phyloP scores from a whole-genome alignment of 352 stramenopile species.

The Globisporangium spiculum region DNA sequence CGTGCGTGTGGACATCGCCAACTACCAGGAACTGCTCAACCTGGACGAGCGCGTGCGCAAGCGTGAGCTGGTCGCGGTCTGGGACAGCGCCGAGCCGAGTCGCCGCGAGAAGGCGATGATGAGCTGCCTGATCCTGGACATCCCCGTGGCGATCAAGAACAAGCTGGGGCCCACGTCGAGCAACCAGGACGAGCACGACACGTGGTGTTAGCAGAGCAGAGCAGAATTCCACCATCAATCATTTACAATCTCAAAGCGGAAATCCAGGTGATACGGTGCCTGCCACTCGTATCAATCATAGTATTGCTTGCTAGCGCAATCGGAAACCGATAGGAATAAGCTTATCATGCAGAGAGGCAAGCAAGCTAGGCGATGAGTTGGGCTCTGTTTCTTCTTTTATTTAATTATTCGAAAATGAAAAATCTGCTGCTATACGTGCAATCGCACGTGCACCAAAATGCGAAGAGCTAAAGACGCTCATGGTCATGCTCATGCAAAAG shows the following conservation, averaged over 20 bases:
- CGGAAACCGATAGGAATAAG: neutral
- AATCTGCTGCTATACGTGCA: neutral
- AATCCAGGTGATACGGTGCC: neutral
- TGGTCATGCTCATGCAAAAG: neutral
- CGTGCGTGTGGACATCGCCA: constrained; percentile 37
- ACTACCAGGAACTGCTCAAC: constrained; percentile 38
- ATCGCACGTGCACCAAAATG: neutral
- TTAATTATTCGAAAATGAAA: constrained; percentile 14
- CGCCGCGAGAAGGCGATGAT: constrained; percentile 38
- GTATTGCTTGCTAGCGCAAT: neutral
- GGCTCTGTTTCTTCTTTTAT: constrained; percentile 7
- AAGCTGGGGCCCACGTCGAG: neutral
- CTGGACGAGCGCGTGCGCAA: constrained; percentile 35
- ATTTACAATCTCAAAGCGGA: neutral
- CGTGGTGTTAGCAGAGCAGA: constrained; percentile 12
- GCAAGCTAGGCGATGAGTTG: neutral
- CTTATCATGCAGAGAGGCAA: neutral
- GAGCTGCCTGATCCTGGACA: constrained; percentile 26
- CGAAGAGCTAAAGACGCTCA: neutral
- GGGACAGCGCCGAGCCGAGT: constrained; percentile 28
- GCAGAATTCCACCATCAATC: neutral
- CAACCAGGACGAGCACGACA: constrained; percentile 12
- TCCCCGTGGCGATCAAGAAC: neutral
- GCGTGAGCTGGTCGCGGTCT: constrained; percentile 42
- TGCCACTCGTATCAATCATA: neutral